Percentiles rank a stretch among this genome's conserved stretches.
phyloP scores from a whole-genome alignment of 2,329 filamentous ascomycete genomes.

The Trichoderma gracile region DNA sequence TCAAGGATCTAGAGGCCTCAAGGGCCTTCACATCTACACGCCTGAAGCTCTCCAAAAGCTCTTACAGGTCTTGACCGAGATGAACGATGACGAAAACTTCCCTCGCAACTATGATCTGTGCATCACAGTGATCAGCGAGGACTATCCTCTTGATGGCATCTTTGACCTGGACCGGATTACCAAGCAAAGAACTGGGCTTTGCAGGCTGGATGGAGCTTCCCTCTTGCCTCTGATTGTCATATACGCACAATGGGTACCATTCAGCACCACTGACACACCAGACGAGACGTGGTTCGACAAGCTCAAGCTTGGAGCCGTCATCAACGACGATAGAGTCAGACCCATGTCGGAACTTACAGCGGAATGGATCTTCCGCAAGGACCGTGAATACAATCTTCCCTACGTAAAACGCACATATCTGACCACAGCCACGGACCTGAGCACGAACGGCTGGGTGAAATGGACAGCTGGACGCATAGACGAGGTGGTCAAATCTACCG shows the following conservation, averaged over 20 bases:
- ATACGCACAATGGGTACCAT: slow-evolving; percentile 52
- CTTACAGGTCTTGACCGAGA: slow-evolving; percentile 44
- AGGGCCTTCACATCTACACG: slow-evolving; percentile 45
- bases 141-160: slow-evolving; percentile 38
- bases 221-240: slow-evolving; percentile 45
- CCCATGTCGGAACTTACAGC: slow-evolving; percentile 49
- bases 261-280: slow-evolving; percentile 39
- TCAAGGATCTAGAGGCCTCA: slow-evolving; percentile 45
- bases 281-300: slow-evolving; percentile 45
- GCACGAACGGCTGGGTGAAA: slow-evolving; percentile 43
- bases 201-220: slow-evolving; percentile 43
- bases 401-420: slow-evolving; percentile 51
- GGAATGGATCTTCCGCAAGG: slow-evolving; percentile 49
- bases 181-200: slow-evolving; percentile 39
- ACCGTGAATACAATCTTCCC: slow-evolving; percentile 50
- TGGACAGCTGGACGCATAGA: slow-evolving; percentile 43
- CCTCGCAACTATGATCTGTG: slow-evolving; percentile 51
- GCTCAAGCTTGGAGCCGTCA: slow-evolving; percentile 36
- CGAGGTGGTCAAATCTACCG: slow-evolving; percentile 39
- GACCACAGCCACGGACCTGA: slow-evolving; percentile 46
- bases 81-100: slow-evolving; percentile 46
- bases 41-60: slow-evolving; percentile 42
- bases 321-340: slow-evolving; percentile 39
- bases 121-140: slow-evolving; percentile 48
- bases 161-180: slow-evolving; percentile 40